A percentile compares a stretch with the other conserved stretches of the same genome.
phyloP scores from a whole-genome alignment of 2,329 filamentous ascomycete genomes.

The Davidsoniella eucalypti region DNA sequence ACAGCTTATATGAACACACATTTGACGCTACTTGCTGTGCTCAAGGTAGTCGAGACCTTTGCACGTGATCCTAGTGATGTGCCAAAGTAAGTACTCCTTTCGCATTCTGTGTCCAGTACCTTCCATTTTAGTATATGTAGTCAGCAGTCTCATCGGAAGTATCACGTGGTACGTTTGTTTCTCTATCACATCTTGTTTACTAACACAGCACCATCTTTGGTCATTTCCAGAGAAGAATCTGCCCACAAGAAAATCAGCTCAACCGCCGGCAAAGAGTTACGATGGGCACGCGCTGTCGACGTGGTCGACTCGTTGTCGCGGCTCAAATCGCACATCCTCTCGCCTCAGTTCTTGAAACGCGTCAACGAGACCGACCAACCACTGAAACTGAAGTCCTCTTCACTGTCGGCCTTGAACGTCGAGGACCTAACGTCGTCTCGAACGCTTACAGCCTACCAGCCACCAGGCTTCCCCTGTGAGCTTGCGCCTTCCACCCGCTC shows the following conservation, averaged over 20 bases:
- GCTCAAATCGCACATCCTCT: constrained; percentile 10
- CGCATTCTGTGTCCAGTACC: background rate
- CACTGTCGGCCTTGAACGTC: background rate
- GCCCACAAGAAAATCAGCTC: constrained; percentile 41
- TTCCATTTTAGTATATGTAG: too few relatives aligned
- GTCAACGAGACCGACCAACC: background rate
- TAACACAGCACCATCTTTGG: background rate
- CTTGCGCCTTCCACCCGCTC: background rate
- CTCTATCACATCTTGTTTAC: background rate
- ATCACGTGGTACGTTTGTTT: background rate
- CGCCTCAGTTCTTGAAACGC: constrained; percentile 7
- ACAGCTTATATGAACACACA: constrained; percentile 41
- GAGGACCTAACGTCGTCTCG: background rate
- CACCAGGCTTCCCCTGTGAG: background rate
- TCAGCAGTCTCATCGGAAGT: too few relatives aligned
- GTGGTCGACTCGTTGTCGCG: constrained; percentile 2
- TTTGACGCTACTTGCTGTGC: constrained; percentile 23
- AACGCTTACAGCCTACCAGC: background rate
- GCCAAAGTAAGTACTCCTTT: constrained; percentile 10
- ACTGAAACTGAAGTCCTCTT: constrained; percentile 1
- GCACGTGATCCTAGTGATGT: constrained; percentile 10
- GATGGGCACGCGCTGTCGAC: constrained; percentile 23
- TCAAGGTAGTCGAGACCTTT: constrained; percentile 12
- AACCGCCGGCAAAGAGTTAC: constrained; percentile 40
- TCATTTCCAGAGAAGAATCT: constrained; percentile 31